Evolutionary conservation across 257 asterid species (phyloP), one percentile per base, ranked within the genome.

Genomic region (Ajuga chamaepitys): DNA sequence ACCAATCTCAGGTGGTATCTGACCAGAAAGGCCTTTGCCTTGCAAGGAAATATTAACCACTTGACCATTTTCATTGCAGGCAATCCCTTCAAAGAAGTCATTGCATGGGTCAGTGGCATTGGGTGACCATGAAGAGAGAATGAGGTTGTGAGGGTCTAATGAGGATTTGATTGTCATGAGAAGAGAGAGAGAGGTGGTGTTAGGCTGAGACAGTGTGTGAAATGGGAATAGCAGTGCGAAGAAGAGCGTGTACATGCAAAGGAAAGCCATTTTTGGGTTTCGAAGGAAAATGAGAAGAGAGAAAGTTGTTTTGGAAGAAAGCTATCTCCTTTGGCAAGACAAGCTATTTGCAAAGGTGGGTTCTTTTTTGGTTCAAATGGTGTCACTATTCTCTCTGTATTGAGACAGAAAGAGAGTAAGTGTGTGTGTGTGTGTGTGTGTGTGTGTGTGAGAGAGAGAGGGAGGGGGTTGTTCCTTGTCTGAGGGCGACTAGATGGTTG

Each of bases 31-130:
- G 61, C 91, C 89, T 77, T 79, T 88, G 0, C 99, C 99, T 62
- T 94, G 99, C 72, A 94, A 75, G 18, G 97, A 85, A 46, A 94
- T 85, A 80, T 94, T 94, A 75, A 84, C 93, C 73, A 90, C 95
- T 26, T 78, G 88, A 17, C 95, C 91, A 51, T 51, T 55, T 21
- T 82, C 95, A 75, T 83, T 75, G 77, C 97, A 94, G 57, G 95
- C 86, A 68, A 94, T 64, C 78, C 97, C 97, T 75, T 83, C 85
- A 75, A 88, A 94, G 1, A 80, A 77, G 45, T 56, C 88, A 66
- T 57, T 71, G 81, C 99, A 94, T 26, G 93, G 93, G 65, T 85
- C 80, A 58, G 82, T 77, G 0, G 79, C 82, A 50, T 79, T 79
- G 34, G 74, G 20, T 11, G 93, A 86, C 99, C 99, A 94, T 16